A percentile compares a stretch with the other conserved stretches of the same genome.
Conservation (phyloP, 192 early-diverging fungal species). For the Oehlia diaphana region DNA sequence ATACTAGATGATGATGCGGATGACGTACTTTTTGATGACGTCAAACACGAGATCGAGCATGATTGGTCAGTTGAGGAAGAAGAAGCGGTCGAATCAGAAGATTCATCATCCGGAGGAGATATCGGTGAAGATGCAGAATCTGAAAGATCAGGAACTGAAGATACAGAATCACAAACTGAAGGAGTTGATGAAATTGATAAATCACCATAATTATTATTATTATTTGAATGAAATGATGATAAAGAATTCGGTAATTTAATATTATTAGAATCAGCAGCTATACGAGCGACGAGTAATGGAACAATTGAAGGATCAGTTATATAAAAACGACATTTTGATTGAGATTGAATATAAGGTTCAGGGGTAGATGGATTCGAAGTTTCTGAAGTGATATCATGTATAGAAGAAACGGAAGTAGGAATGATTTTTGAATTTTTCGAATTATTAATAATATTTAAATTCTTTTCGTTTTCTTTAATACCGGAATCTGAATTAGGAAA, state of each 20-base stretch:
- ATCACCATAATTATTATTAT: not conserved
- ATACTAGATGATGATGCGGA: not conserved
- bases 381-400: not conserved
- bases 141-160: not conserved
- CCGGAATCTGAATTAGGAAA: not conserved
- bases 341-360: too few species aligned
- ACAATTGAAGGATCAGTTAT: not conserved
- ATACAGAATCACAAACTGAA: not conserved
- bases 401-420: not conserved
- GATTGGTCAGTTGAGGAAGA: not conserved
- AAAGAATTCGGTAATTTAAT: not conserved
- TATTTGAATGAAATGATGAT: not conserved
- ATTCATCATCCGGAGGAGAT: not conserved
- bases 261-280: slow-evolving; percentile 1
- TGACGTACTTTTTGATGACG: not conserved
- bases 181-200: not conserved
- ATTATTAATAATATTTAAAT: too few species aligned
- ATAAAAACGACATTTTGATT: not conserved
- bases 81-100: not conserved
- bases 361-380: not conserved
- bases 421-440: too few species aligned
- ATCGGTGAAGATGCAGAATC: not conserved
- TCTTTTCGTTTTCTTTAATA: not conserved
- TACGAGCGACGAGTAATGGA: not conserved
- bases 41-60: not conserved